Conservation (phyloP, 768 basidiomycete genomes). For the Melanogaster broomeanus region DNA sequence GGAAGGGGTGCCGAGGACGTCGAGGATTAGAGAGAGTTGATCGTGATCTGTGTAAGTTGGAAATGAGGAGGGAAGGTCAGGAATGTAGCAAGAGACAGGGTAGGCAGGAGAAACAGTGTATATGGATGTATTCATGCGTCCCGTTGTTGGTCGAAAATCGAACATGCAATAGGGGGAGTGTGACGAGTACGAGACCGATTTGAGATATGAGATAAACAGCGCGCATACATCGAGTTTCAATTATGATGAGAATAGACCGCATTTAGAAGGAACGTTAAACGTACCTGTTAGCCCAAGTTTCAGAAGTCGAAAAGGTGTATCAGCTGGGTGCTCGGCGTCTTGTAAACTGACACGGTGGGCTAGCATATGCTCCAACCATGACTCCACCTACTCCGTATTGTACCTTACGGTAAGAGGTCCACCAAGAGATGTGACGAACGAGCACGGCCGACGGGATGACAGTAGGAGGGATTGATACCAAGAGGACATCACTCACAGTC, state of each 20-base stretch:
- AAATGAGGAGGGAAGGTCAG: neutral
- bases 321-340: neutral
- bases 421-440: neutral
- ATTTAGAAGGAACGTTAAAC: neutral
- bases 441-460: neutral
- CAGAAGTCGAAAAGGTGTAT: neutral
- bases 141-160: neutral
- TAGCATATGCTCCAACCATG: too few species aligned
- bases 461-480: constrained; percentile 1
- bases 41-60: constrained; percentile 68
- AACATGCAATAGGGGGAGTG: neutral
- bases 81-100: too few species aligned
- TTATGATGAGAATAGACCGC: neutral
- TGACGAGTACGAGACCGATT: too few species aligned
- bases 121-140: neutral
- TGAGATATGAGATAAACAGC: too few species aligned
- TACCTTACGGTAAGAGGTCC: too few species aligned
- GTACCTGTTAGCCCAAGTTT: neutral
- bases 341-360: too few species aligned
- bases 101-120: neutral
- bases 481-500: constrained; percentile 56
- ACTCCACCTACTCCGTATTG: too few species aligned
- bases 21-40: constrained; percentile 89
- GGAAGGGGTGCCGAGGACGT: constrained; percentile 88
- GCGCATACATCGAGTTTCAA: too few species aligned